Evolutionary conservation across 2,329 filamentous ascomycete genomes (phyloP).

Genomic region (Talaromyces albobiverticillius): DNA sequence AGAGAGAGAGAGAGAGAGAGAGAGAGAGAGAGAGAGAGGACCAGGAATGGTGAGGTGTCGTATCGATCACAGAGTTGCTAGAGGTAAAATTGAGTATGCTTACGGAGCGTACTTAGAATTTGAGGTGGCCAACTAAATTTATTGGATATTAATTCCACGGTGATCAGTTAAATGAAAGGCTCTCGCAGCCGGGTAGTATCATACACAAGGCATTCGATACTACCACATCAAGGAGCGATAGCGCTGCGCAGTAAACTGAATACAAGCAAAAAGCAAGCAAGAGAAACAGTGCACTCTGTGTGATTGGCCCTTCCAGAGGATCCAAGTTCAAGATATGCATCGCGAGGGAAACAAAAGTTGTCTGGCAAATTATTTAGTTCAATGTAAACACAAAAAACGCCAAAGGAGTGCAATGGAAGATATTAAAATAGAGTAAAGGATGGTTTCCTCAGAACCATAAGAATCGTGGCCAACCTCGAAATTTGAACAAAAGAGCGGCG

Average conservation of each 20-base stretch:
- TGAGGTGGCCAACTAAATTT: too few species aligned
- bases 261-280: constrained; percentile 2
- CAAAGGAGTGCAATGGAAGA: constrained; percentile 25
- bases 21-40: not conserved
- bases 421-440: not conserved
- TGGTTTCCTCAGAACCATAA: constrained; percentile 1
- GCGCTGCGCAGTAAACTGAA: not conserved
- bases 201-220: not conserved
- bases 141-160: too few species aligned
- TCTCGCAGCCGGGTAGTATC: too few species aligned
- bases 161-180: too few species aligned
- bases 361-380: constrained; percentile 24
- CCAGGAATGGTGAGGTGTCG: too few species aligned
- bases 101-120: too few species aligned
- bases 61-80: too few species aligned
- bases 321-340: not conserved
- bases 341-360: constrained; percentile 19
- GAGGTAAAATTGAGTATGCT: too few species aligned
- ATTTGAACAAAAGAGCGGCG: constrained; percentile 16
- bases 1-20: not conserved
- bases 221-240: constrained; percentile 8
- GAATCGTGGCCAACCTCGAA: constrained; percentile 7
- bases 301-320: constrained; percentile 13
- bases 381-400: constrained; percentile 18
- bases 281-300: not conserved